Evolutionary conservation across 2,329 filamentous ascomycete species (phyloP).

Genomic region (Lecanicillium sp.): DNA sequence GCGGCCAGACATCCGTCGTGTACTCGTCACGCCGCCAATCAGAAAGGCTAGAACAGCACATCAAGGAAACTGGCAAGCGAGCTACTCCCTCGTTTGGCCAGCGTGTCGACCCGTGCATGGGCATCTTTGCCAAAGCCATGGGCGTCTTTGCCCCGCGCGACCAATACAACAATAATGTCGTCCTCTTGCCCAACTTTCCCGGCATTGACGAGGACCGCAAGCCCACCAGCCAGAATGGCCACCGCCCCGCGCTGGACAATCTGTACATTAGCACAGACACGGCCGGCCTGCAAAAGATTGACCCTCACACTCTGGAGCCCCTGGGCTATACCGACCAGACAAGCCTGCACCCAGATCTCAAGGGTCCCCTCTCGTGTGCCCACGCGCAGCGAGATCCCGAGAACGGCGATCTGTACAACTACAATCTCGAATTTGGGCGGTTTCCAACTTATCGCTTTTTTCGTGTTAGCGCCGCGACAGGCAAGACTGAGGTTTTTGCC

Average conservation of each 20-base stretch:
- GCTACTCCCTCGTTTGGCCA: slow-evolving; percentile 61
- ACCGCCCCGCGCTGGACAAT: slow-evolving; percentile 35
- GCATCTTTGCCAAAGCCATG: slow-evolving; percentile 66
- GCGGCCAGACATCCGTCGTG: slow-evolving; percentile 38
- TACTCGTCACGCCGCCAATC: slow-evolving; percentile 68
- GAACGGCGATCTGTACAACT: slow-evolving; percentile 76
- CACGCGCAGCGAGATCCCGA: slow-evolving; percentile 66
- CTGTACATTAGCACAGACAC: slow-evolving; percentile 55
- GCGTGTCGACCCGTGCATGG: slow-evolving; percentile 66
- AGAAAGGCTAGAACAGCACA: slow-evolving; percentile 54
- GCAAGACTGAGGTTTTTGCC: slow-evolving; percentile 64
- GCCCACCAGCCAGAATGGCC: slow-evolving; percentile 22
- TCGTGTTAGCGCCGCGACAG: slow-evolving; percentile 53
- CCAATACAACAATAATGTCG: slow-evolving; percentile 56
- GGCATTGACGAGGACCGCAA: slow-evolving; percentile 35
- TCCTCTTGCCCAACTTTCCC: slow-evolving; percentile 58
- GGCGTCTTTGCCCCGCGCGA: slow-evolving; percentile 43
- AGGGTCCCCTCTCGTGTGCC: slow-evolving; percentile 60
- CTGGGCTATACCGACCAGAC: slow-evolving; percentile 56
- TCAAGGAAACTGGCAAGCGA: slow-evolving; percentile 53
- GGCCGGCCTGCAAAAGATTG: slow-evolving; percentile 51
- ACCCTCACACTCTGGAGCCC: slow-evolving; percentile 67
- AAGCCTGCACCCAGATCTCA: slow-evolving; percentile 60
- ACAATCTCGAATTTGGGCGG: slow-evolving; percentile 62
- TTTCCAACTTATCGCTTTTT: slow-evolving; percentile 63